Evolutionary conservation across 768 basidiomycete species (phyloP).

Genomic region (Terana coerulea): DNA sequence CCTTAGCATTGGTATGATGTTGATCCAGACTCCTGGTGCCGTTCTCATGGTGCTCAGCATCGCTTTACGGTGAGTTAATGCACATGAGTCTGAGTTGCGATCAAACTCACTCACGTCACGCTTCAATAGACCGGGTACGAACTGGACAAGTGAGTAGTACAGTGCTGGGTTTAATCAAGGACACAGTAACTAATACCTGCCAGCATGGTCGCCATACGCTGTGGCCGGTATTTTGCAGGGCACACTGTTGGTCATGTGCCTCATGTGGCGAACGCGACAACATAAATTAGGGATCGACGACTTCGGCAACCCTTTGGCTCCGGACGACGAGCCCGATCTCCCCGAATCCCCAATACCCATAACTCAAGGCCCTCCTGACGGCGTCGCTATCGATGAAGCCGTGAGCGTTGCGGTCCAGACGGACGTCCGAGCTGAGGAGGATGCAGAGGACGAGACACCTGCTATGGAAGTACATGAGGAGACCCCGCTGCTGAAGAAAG

Average conservation of each 20-base stretch:
- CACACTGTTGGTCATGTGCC: slow-evolving; percentile 77
- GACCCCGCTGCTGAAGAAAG: slow-evolving; percentile 10
- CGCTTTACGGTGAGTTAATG: slow-evolving; percentile 51
- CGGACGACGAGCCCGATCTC: not conserved
- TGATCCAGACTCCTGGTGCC: slow-evolving; percentile 89
- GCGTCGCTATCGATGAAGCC: slow-evolving; percentile 13
- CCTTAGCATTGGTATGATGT: slow-evolving; percentile 93
- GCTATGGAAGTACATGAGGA: not conserved
- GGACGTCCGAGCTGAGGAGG: slow-evolving; percentile 10
- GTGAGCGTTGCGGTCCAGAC: slow-evolving; percentile 18
- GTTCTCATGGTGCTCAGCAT: slow-evolving; percentile 84
- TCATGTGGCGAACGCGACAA: slow-evolving; percentile 83
- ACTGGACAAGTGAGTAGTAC: slow-evolving; percentile 70
- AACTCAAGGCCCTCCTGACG: slow-evolving; percentile 11
- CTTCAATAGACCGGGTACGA: slow-evolving; percentile 59
- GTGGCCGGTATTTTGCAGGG: slow-evolving; percentile 85
- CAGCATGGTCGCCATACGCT: slow-evolving; percentile 80
- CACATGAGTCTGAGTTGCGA: too few species aligned
- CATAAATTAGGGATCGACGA: slow-evolving; percentile 75
- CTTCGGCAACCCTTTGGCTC: slow-evolving; percentile 59
- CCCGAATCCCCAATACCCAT: slow-evolving; percentile 15
- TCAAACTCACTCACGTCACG: not conserved
- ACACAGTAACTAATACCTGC: not conserved
- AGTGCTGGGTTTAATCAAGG: too few species aligned
- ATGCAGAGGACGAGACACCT: too few species aligned